These are phyloP conservation scores for Wickerhamiella lipophila DNA, from an alignment of 805 yeast species.

Conservation along the genomic window DNA sequence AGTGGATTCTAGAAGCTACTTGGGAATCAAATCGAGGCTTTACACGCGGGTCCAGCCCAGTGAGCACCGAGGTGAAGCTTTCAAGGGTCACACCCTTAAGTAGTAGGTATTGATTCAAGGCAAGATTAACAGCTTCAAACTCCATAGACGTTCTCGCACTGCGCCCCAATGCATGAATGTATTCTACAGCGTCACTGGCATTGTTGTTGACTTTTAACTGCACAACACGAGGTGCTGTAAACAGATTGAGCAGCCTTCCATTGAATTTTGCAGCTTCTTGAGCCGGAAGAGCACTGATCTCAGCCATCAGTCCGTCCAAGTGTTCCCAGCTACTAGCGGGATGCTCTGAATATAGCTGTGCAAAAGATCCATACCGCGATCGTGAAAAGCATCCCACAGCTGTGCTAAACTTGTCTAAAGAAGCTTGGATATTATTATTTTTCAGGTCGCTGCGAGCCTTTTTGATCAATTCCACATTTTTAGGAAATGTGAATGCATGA, in stretches of 20 bases:
- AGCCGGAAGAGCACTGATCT: background rate
- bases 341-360: background rate
- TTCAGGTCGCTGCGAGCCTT: background rate
- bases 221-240: slow-evolving; percentile 1
- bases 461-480: background rate
- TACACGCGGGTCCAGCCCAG: background rate
- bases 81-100: background rate
- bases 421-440: background rate
- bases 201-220: background rate
- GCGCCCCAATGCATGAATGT: background rate
- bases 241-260: background rate
- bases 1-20: background rate
- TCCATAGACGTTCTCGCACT: background rate
- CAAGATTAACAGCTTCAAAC: slow-evolving; percentile 5
- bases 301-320: background rate
- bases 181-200: background rate
- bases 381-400: background rate
- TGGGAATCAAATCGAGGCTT: background rate
- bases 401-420: background rate
- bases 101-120: background rate
- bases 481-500: background rate
- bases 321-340: background rate
- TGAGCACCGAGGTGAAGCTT: background rate
- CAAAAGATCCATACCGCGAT: background rate
- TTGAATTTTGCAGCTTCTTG: background rate